Evolutionary conservation across 306 rosid species (phyloP), one percentile per base, ranked within the genome.

Genomic region (Ormosia semicastrata): DNA sequence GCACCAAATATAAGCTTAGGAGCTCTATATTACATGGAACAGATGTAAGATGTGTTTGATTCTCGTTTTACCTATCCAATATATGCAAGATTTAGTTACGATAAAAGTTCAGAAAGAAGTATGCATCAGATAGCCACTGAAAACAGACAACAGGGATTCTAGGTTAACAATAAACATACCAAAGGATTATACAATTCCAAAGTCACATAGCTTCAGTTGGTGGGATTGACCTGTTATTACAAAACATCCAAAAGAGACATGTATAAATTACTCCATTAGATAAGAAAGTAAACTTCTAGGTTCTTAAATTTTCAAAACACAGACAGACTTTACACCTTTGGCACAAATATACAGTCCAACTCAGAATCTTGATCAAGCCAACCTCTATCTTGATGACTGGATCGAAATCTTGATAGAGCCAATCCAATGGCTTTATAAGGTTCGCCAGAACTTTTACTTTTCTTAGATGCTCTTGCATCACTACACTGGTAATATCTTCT

Each of bases 1-100:
- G 98, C 98, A 77, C 97, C 98, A 79, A 92, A 94, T 79, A 94
- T 94, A 64, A 94, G 97, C 80, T 94, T 97, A 6, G 97, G 98
- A 84, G 98, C 98, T 85, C 98, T 89, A 73, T 94, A 94, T 84
- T 94, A 94, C 83, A 97, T 83, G 70, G 97, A 94, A 84, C 98
- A 94, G 72, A 94, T 94, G 89, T 94, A 94, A 44, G 98, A 89
- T 82, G 92, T 94, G 88, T 94, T 94, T 30, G 97, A 94, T 73
- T 94, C 98, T 9, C 97, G 97, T 85, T 80, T 90, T 72, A 94
- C 97, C 98, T 94, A 94, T 73, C 59, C 87, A 66, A 82, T 7
- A 39, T 18, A 73, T 2, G 50, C 6, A 84, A 30, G 69, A 56
- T 56, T 69, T 56, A 34, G 67, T 65, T 53, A 17, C 32, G 12